A percentile compares a stretch with the other conserved stretches of the same genome.
Evolutionary conservation across 768 basidiomycete genomes (phyloP).

Genomic region (Lentinula raphanica): DNA sequence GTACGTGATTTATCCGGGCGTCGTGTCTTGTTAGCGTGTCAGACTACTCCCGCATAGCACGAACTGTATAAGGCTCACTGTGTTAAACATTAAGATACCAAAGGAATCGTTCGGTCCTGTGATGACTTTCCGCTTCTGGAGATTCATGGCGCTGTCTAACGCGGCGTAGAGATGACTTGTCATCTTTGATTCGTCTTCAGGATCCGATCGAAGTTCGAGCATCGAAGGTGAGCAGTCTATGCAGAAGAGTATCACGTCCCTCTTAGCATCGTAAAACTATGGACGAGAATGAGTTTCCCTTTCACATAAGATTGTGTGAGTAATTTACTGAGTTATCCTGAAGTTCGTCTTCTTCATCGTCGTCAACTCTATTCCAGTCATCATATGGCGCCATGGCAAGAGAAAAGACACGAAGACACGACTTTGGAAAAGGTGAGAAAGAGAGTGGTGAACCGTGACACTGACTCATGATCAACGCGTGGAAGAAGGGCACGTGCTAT

Average conservation of each 20-base stretch:
- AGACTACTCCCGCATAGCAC: neutral
- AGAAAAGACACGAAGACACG: constrained; percentile 27
- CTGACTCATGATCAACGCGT: neutral
- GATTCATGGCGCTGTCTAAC: constrained; percentile 77
- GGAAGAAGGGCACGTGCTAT: neutral
- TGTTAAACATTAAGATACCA: constrained; percentile 90
- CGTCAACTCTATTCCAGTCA: constrained; percentile 75
- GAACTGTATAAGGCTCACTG: constrained; percentile 45
- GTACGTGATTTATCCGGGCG: constrained; percentile 32
- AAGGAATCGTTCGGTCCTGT: constrained; percentile 85
- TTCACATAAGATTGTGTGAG: neutral
- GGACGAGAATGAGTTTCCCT: neutral
- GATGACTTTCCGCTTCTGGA: constrained; percentile 87
- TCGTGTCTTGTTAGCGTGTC: constrained; percentile 30
- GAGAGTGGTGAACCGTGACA: neutral
- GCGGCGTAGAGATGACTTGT: constrained; percentile 76
- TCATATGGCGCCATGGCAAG: constrained; percentile 63
- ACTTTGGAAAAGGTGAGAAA: too few species aligned
- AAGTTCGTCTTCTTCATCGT: constrained; percentile 80
- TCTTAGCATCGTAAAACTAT: constrained; percentile 66
- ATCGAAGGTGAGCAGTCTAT: constrained; percentile 93
- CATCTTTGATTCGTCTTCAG: constrained; percentile 56
- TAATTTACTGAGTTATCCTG: constrained; percentile 58
- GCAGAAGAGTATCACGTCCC: constrained; percentile 90
- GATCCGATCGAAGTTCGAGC: constrained; percentile 66